These are phyloP conservation scores for Venturia carpophila DNA, from an alignment of 2,329 filamentous ascomycete genomes.

Conservation along the genomic window DNA sequence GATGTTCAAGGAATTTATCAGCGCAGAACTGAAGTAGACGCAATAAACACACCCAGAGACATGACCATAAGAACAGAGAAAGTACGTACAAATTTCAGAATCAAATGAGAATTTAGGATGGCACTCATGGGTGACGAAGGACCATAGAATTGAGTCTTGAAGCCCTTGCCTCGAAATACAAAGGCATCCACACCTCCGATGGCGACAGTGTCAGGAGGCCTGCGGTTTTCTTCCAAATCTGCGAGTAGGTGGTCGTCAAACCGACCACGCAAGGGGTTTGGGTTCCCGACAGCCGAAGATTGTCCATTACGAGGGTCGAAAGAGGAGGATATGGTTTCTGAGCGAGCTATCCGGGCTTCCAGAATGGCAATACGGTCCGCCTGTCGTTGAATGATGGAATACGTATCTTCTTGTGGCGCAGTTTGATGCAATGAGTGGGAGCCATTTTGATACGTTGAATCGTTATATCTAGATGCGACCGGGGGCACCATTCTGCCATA, in stretches of 20 bases:
- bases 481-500: neutral
- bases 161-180: constrained; percentile 8
- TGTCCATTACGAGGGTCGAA: neutral
- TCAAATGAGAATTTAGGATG: constrained; percentile 1
- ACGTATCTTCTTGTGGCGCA: neutral
- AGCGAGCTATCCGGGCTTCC: neutral
- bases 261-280: neutral
- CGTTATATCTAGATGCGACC: neutral
- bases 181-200: constrained; percentile 1
- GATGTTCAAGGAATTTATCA: too few relatives aligned
- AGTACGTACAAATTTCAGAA: constrained; percentile 14
- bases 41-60: neutral
- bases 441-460: neutral
- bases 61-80: neutral
- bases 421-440: neutral
- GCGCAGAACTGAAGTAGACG: too few relatives aligned
- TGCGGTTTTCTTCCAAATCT: constrained; percentile 3
- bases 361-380: neutral
- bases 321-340: neutral
- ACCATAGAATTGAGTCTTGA: constrained; percentile 18
- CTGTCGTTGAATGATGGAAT: neutral
- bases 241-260: neutral
- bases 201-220: neutral
- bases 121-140: constrained; percentile 2
- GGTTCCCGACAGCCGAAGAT: too few relatives aligned